phyloP scores from a whole-genome alignment of 1,139 yeast species.

The Hansenula lynferdii region DNA sequence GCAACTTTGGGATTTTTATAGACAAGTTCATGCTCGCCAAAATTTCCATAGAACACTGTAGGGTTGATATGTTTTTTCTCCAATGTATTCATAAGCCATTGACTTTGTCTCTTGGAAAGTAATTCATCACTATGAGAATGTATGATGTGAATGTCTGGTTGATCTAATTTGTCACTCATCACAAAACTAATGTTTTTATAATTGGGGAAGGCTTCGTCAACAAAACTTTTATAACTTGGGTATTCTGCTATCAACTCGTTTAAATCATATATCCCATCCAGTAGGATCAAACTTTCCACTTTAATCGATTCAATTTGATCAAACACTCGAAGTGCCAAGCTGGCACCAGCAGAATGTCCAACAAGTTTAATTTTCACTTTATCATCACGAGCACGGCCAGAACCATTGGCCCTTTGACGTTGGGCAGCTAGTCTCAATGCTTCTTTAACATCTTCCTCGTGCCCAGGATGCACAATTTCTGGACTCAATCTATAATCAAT shows the following conservation, averaged over 20 bases:
- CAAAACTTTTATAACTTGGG: slow-evolving; percentile 37
- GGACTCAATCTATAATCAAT: slow-evolving; percentile 72
- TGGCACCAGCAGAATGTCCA: slow-evolving; percentile 88
- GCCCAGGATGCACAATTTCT: slow-evolving; percentile 56
- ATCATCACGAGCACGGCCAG: slow-evolving; percentile 13
- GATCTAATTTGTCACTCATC: not conserved
- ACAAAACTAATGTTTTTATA: slow-evolving; percentile 10
- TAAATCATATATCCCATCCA: slow-evolving; percentile 47
- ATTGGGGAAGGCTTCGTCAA: slow-evolving; percentile 34
- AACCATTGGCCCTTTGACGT: slow-evolving; percentile 41
- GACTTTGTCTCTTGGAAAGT: slow-evolving; percentile 22
- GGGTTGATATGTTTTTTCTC: slow-evolving; percentile 12
- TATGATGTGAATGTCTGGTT: slow-evolving; percentile 15
- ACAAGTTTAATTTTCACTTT: slow-evolving; percentile 31
- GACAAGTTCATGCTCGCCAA: slow-evolving; percentile 28
- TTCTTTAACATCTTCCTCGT: slow-evolving; percentile 48
- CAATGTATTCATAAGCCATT: slow-evolving; percentile 17
- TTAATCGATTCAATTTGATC: slow-evolving; percentile 1
- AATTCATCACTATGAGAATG: slow-evolving; percentile 29
- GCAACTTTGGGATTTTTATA: slow-evolving; percentile 20
- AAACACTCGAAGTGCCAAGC: slow-evolving; percentile 55
- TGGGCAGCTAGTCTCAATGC: slow-evolving; percentile 35
- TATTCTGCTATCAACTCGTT: slow-evolving; percentile 35
- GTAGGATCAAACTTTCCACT: slow-evolving; percentile 23
- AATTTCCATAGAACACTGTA: slow-evolving; percentile 12